A percentile compares a stretch with the other conserved stretches of the same genome.
phyloP scores from a whole-genome alignment of 2,329 filamentous ascomycete species.

The Hypoxylon rubiginosum region DNA sequence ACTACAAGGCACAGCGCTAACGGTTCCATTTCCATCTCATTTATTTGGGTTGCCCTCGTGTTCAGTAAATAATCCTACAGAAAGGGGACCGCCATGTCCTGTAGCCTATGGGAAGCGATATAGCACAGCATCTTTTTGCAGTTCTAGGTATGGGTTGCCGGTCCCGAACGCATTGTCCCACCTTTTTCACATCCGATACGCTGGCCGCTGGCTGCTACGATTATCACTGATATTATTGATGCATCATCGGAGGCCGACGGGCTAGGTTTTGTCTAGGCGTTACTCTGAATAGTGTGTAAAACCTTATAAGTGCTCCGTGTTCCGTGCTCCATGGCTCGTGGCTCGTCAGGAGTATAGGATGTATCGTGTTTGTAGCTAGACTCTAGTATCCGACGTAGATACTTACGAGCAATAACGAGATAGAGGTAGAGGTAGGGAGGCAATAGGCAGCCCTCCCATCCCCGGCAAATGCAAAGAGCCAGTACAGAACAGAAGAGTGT shows the following conservation, averaged over 20 bases:
- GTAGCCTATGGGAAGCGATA: conserved; percentile 6
- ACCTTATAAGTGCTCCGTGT: conserved; percentile 19
- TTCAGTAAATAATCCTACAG: conserved; percentile 13
- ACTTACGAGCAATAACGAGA: conserved; percentile 22
- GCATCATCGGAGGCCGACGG: conserved; percentile 26
- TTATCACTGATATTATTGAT: conserved; percentile 5
- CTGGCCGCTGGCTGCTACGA: conserved; percentile 18
- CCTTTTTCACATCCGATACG: conserved; percentile 27
- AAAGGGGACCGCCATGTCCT: background rate
- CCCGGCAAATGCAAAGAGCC: conserved; percentile 36
- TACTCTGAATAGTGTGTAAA: conserved; percentile 23
- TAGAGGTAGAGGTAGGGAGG: background rate
- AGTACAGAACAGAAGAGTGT: conserved; percentile 25
- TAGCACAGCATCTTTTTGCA: conserved; percentile 12
- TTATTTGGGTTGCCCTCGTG: background rate
- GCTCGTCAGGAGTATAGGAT: conserved; percentile 10
- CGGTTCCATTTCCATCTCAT: background rate
- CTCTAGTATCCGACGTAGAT: conserved; percentile 25
- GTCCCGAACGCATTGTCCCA: conserved; percentile 33
- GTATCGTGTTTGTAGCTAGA: conserved; percentile 36
- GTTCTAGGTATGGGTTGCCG: conserved; percentile 20
- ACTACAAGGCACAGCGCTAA: background rate
- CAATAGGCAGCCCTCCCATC: conserved; percentile 16
- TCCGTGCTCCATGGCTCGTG: background rate
- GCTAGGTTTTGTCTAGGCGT: conserved; percentile 28